Conservation (phyloP, 306 rosid species). For the Trifolium pratense region DNA sequence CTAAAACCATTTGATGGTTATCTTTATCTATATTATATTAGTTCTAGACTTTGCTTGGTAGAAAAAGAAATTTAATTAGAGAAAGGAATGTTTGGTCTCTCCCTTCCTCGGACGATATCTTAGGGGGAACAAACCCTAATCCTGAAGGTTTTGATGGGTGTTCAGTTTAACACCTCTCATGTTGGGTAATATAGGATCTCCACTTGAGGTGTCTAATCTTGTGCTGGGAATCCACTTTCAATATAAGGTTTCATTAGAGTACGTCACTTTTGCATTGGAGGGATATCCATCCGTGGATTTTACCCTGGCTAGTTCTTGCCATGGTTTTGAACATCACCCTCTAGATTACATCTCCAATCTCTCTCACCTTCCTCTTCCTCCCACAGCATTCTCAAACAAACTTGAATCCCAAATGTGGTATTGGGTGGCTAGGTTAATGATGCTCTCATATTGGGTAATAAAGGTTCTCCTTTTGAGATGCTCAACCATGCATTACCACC, state of each 20-base stretch:
- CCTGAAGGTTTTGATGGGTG: neutral
- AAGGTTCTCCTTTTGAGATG: neutral
- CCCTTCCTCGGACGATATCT: neutral
- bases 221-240: neutral
- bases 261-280: neutral
- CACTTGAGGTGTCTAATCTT: neutral
- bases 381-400: no score
- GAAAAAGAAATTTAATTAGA: neutral
- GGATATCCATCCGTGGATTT: neutral
- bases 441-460: neutral
- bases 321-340: neutral
- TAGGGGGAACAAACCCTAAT: neutral
- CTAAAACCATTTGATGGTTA: slow-evolving; percentile 11
- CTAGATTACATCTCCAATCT: neutral
- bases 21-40: slow-evolving; percentile 9
- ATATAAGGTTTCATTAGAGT: neutral
- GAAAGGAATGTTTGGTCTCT: neutral
- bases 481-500: no score
- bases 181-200: neutral
- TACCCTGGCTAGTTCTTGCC: neutral
- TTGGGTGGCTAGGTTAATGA: neutral
- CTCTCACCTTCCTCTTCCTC: neutral
- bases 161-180: neutral
- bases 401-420: neutral
- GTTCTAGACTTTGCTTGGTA: neutral